Conservation (phyloP, 2,329 filamentous ascomycete species). For the Aureobasidium sp. region DNA sequence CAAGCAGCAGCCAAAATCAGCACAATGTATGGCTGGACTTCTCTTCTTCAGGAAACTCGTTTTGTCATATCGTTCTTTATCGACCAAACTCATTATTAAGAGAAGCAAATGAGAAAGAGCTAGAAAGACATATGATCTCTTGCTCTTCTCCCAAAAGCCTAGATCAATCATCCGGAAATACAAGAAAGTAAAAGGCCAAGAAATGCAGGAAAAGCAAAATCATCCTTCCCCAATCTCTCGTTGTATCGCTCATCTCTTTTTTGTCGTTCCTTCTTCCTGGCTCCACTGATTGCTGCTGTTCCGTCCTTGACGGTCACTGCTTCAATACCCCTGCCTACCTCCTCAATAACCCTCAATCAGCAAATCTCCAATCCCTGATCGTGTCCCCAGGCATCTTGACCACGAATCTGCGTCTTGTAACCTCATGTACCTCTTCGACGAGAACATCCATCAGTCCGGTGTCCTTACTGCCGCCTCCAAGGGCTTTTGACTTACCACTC, state of each 20-base stretch:
- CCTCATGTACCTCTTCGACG: neutral
- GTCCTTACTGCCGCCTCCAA: neutral
- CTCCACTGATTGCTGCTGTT: neutral
- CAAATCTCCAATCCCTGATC: neutral
- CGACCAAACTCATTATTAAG: too few relatives aligned
- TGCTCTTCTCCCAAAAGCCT: too few relatives aligned
- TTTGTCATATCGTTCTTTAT: too few relatives aligned
- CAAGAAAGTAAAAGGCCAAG: neutral
- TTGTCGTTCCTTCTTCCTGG: neutral
- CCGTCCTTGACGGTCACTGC: neutral
- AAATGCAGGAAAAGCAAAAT: neutral
- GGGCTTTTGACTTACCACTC: neutral
- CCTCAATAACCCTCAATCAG: neutral
- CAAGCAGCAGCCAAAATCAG: too few relatives aligned
- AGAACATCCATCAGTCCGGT: neutral
- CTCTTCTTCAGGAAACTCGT: too few relatives aligned
- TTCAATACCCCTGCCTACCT: neutral
- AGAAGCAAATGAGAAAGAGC: too few relatives aligned
- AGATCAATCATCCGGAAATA: too few relatives aligned
- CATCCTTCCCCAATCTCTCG: neutral
- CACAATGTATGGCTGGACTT: too few relatives aligned
- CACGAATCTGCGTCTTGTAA: neutral
- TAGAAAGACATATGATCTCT: too few relatives aligned
- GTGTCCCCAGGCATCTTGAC: constrained; percentile 8
- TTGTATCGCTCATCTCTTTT: neutral